Evolutionary conservation across 495 filamentous ascomycete genomes (phyloP), one percentile per base, ranked within the genome.

Genomic region (Aspergillus baeticus): DNA sequence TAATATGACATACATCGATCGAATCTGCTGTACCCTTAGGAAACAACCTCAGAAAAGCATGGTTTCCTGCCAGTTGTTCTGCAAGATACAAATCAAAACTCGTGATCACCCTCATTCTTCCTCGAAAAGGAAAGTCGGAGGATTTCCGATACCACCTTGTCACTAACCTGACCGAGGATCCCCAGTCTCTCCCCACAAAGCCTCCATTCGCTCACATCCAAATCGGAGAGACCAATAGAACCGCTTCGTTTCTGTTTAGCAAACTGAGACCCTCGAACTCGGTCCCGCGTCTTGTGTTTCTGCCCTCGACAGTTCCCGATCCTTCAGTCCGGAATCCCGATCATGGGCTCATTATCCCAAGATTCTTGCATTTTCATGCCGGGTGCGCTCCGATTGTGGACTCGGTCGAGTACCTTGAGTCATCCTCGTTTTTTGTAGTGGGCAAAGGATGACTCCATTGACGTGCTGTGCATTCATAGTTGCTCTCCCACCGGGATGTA

Each of bases 71-170:
- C n/a, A n/a, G n/a, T n/a, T n/a, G n/a, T n/a, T n/a, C 6, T 45
- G 42, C 23, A n/a, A 26, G 44, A 47, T 45, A 22, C 21, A 31
- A 1, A 47, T 5, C 23, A 33, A 21, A 33, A 3, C 41, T 15
- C 41, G 26, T 18, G 17, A 21, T 23, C 15, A 18, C 8, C 13
- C 17, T 18, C 18, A 15, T 18, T 21, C 1, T 35, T 17, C 18
- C 14, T 29, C 29, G 23, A 26, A 37, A 10, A 46, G 51, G 51
- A 46, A 36, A 54, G 39, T 44, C 51, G 51, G 51, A 54, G 51
- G 14, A 29, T 23, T 15, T 54, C 51, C 51, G 51, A 36, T 10
- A 20, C 10, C 14, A 29, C 2, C 45, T n/a, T 22, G 15, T 8
- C 15, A 21, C 42, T 14, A 22, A 43, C 17, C 22, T 1, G 29